Percentiles rank a stretch among this genome's conserved stretches.
phyloP scores from a whole-genome alignment of 805 yeast genomes.

The Candida oleophila region DNA sequence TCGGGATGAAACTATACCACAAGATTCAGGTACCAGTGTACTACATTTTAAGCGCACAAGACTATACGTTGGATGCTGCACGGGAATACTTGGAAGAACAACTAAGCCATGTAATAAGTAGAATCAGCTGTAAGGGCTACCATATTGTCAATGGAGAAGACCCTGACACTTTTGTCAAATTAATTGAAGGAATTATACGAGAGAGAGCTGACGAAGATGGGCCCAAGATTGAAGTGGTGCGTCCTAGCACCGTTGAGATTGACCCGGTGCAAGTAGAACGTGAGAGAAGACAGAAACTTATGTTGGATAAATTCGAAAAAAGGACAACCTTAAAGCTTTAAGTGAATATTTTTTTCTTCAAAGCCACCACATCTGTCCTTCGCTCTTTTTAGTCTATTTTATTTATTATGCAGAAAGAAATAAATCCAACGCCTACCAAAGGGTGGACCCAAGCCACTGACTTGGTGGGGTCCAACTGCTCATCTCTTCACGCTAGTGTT shows the following conservation, averaged over 20 bases:
- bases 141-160: slow-evolving; percentile 53
- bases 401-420: too few species aligned
- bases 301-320: neutral
- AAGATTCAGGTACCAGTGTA: slow-evolving; percentile 1
- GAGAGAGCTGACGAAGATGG: slow-evolving; percentile 12
- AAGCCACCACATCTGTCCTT: too few species aligned
- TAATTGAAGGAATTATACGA: slow-evolving; percentile 16
- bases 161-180: slow-evolving; percentile 42
- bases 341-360: slow-evolving; percentile 6
- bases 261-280: neutral
- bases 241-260: neutral
- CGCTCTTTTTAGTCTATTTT: too few species aligned
- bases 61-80: neutral
- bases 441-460: too few species aligned
- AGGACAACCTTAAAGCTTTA: neutral
- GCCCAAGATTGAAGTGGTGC: neutral
- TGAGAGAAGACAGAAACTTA: neutral
- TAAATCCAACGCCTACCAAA: too few species aligned
- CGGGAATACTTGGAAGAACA: neutral
- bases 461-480: too few species aligned
- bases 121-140: slow-evolving; percentile 30
- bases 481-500: neutral
- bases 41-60: neutral
- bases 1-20: slow-evolving; percentile 1
- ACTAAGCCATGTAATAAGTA: neutral